phyloP scores from a whole-genome alignment of 108 stramenopile genomes.

The Cyclotella baltica region DNA sequence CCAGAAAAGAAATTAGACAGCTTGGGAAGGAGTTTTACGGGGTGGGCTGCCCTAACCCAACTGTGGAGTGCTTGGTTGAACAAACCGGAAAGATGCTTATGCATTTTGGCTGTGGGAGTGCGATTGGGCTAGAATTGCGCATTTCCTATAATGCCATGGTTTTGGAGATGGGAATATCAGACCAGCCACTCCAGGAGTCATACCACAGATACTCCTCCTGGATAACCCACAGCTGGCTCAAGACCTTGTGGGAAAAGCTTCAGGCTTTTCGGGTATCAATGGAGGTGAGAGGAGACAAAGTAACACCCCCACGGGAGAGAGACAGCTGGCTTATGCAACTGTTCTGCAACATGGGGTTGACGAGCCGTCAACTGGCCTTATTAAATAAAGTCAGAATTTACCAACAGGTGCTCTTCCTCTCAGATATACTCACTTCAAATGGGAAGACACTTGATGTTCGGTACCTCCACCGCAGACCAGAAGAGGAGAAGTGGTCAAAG shows the following conservation, averaged over 20 bases:
- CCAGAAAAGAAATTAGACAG: neutral
- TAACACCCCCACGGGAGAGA: neutral
- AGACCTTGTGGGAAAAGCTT: constrained; percentile 18
- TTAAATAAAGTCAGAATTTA: constrained; percentile 11
- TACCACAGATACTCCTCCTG: neutral
- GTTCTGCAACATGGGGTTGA: neutral
- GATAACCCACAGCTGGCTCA: constrained; percentile 2
- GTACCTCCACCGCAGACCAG: neutral
- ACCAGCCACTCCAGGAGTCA: neutral
- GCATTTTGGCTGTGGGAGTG: constrained; percentile 18
- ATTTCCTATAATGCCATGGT: neutral
- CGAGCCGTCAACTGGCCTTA: neutral
- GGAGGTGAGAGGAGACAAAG: too few species aligned
- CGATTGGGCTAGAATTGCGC: neutral
- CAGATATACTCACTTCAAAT: neutral
- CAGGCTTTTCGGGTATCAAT: neutral
- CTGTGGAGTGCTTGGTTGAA: neutral
- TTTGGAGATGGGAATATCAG: constrained; percentile 5
- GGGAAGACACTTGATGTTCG: neutral
- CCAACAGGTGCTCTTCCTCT: constrained; percentile 11
- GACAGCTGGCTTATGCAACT: constrained; percentile 23
- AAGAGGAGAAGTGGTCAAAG: constrained; percentile 14
- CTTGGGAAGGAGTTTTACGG: constrained; percentile 19
- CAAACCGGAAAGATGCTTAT: constrained; percentile 15
- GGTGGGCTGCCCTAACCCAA: constrained; percentile 7